phyloP scores from a whole-genome alignment of 2,329 filamentous ascomycete genomes.

The Xylariaceae sp. region DNA sequence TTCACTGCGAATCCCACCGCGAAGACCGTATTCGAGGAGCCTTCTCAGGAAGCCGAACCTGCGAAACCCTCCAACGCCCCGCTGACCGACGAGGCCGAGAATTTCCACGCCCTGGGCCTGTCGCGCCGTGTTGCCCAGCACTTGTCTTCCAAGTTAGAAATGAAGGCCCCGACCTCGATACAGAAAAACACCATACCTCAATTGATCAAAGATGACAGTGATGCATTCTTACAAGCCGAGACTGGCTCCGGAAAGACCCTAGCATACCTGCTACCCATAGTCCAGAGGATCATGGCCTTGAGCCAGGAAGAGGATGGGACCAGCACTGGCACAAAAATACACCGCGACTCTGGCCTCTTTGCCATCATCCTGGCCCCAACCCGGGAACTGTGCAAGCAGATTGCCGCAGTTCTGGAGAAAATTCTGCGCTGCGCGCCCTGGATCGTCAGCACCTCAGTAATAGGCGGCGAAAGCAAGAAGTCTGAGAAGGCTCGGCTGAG shows the following conservation, averaged over 20 bases:
- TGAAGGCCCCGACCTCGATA: conserved; percentile 90
- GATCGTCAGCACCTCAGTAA: conserved; percentile 84
- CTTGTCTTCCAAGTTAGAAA: conserved; percentile 72
- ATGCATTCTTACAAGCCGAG: conserved; percentile 94
- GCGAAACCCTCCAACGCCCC: conserved; percentile 85
- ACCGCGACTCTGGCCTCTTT: conserved; percentile 82
- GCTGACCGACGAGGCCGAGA: conserved; percentile 72
- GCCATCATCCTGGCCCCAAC: conserved; percentile 92
- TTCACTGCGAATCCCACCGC: conserved; percentile 84
- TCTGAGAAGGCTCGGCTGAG: conserved; percentile 87
- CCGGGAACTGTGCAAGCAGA: conserved; percentile 89
- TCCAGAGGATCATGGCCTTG: conserved; percentile 78
- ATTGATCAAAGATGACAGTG: conserved; percentile 69
- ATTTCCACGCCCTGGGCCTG: conserved; percentile 78
- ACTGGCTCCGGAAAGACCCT: conserved; percentile 97
- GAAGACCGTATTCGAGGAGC: conserved; percentile 51
- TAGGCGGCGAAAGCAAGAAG: conserved; percentile 61
- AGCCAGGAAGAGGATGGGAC: conserved; percentile 47
- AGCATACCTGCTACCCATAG: conserved; percentile 87
- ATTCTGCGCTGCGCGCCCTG: conserved; percentile 84
- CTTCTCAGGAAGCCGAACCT: conserved; percentile 40
- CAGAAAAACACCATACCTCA: conserved; percentile 84
- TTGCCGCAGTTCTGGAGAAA: conserved; percentile 76
- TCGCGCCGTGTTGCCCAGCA: conserved; percentile 75
- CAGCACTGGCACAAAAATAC: conserved; percentile 47